phyloP scores from a whole-genome alignment of 257 asterid genomes.

The Jaltomata sinuosa region DNA sequence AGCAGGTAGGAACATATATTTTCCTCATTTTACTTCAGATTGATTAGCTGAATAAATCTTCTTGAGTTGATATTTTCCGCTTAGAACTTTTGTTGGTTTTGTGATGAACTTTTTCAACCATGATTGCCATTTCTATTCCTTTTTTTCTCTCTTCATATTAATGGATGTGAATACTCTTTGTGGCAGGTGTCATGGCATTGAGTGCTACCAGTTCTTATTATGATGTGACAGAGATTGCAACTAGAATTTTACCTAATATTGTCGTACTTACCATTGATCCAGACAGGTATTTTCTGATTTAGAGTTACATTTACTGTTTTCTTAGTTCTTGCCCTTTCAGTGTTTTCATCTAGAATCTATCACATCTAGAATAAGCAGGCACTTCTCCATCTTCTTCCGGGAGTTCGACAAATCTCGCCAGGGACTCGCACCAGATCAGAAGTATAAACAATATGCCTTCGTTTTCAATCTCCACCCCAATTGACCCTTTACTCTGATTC shows the following conservation, averaged over 20 bases:
- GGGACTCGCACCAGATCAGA: not conserved
- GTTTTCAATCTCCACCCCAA: not conserved
- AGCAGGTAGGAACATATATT: constrained; percentile 54
- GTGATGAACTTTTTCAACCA: not conserved
- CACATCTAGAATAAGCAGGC: not conserved
- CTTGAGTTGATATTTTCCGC: constrained; percentile 7
- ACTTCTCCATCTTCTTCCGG: not conserved
- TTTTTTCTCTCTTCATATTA: not conserved
- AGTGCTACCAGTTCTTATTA: constrained; percentile 87
- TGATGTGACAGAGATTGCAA: constrained; percentile 89
- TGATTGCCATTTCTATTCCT: not conserved
- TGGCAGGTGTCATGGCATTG: constrained; percentile 89
- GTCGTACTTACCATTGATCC: constrained; percentile 89
- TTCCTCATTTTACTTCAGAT: not conserved
- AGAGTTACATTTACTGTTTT: not conserved
- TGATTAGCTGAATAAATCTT: not conserved
- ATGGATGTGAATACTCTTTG: constrained; percentile 1
- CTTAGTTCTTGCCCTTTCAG: not conserved
- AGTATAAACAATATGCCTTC: not conserved
- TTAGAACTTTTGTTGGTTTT: not conserved
- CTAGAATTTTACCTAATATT: constrained; percentile 77
- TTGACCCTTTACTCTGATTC: not conserved
- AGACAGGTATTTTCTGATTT: constrained; percentile 53
- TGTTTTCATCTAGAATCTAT: not conserved
- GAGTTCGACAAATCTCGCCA: not conserved